Evolutionary conservation across 139 green algal species (phyloP), one percentile per base, ranked within the genome.

Genomic region (Chlamydomonas schloesseri): DNA sequence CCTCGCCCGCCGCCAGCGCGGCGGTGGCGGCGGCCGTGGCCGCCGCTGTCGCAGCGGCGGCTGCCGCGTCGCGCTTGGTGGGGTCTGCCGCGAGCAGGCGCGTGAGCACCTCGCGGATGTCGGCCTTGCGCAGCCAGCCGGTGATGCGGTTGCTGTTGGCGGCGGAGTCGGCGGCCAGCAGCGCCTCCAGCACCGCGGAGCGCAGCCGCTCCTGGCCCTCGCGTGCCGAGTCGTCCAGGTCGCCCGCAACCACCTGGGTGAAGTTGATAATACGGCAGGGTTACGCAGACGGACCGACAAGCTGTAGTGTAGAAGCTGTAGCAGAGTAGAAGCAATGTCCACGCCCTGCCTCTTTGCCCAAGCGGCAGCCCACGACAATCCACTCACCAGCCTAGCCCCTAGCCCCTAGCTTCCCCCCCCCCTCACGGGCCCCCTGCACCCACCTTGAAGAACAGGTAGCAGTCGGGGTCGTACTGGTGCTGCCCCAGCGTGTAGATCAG

Each of bases 381-480:
- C n/a, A n/a, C n/a, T n/a, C n/a, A n/a, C n/a, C n/a, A n/a, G n/a
- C n/a, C n/a, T n/a, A n/a, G n/a, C n/a, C n/a, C n/a, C n/a, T n/a
- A n/a, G n/a, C n/a, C n/a, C n/a, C n/a, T n/a, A n/a, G n/a, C n/a
- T n/a, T n/a, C n/a, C n/a, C n/a, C n/a, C 15, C 62, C 24, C 17
- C 28, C 24, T 34, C 55, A 23, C 20, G 60, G 18, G 60, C 60
- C 18, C 26, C 28, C 3, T 18, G 2, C 26, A 4, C 71, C 4
- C 62, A 83, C 86, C 77, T 87, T 86, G 60, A 89, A 71, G 81
- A 93, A 91, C 23, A 93, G 84, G 84, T 88, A 85, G 90, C 90
- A 93, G 90, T 93, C 90, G 5, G 90, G 78, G 67, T 93, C 90
- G 50, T 93, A 93, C 55, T 71, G 80, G 83, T 93, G 90, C 87